Conservation (phyloP, 768 basidiomycete genomes). For the Podaxis pistillaris region DNA sequence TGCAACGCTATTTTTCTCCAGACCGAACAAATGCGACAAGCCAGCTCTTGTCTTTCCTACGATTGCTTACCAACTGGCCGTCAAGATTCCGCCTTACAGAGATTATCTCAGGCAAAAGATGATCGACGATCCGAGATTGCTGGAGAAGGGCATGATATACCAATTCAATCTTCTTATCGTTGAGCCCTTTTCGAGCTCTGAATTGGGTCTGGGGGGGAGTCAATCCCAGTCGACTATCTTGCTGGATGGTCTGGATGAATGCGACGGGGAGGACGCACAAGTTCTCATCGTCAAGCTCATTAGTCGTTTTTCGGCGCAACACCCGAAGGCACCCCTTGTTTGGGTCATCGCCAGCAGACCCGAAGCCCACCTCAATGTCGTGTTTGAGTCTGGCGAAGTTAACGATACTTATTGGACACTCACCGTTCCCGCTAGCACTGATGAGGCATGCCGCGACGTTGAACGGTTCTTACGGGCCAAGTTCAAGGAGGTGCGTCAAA, state of each 20-base stretch:
- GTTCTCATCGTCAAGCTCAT: too few relatives aligned
- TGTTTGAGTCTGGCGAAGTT: not conserved
- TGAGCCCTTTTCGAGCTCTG: not conserved
- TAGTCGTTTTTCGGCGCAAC: not conserved
- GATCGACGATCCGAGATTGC: not conserved
- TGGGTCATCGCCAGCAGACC: slow-evolving; percentile 7
- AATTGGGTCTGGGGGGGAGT: not conserved
- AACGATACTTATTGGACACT: not conserved
- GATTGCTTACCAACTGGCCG: slow-evolving; percentile 3
- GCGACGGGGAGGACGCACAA: too few relatives aligned
- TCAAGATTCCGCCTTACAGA: not conserved
- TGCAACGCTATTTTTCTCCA: not conserved
- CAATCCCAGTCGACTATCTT: not conserved
- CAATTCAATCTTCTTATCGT: not conserved
- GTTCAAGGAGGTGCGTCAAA: not conserved
- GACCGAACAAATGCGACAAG: not conserved
- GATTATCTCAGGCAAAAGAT: not conserved
- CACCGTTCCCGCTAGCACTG: not conserved
- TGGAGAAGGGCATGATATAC: not conserved
- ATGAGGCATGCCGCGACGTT: not conserved
- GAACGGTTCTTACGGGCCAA: not conserved
- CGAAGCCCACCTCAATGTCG: not conserved
- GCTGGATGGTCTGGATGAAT: not conserved
- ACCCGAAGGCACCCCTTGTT: not conserved
- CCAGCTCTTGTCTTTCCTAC: not conserved